These are phyloP conservation scores for Lactifluus volemus DNA, from an alignment of 768 basidiomycete species.

Conservation along the genomic window DNA sequence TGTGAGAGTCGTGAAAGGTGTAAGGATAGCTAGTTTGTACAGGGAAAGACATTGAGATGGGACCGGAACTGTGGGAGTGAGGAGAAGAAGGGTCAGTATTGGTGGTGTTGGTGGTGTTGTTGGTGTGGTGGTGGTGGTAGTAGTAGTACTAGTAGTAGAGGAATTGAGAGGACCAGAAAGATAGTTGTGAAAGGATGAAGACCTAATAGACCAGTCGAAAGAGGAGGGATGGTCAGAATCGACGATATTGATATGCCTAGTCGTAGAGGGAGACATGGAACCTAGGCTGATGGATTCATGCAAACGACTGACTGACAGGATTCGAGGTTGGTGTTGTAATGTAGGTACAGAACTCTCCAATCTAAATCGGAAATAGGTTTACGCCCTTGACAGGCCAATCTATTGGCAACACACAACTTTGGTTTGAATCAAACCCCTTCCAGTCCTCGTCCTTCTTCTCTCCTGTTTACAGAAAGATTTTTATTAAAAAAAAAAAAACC, in stretches of 20 bases:
- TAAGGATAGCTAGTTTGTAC: constrained; percentile 14
- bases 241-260: neutral
- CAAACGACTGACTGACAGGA: neutral
- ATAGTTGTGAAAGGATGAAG: constrained; percentile 8
- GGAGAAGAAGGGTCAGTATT: neutral
- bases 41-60: constrained; percentile 17
- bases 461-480: neutral
- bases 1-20: constrained; percentile 11
- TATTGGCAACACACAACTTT: neutral
- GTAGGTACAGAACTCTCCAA: neutral
- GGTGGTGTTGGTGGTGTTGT: neutral
- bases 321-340: neutral
- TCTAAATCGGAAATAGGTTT: neutral
- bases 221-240: neutral
- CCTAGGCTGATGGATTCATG: neutral
- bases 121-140: neutral
- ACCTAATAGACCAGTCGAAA: constrained; percentile 1
- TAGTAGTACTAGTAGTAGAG: neutral
- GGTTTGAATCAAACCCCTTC: neutral
- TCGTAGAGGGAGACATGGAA: constrained; percentile 13
- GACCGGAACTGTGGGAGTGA: neutral
- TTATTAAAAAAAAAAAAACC: too few relatives aligned
- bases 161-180: constrained; percentile 1
- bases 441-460: neutral
- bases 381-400: neutral